A percentile compares a stretch with the other conserved stretches of the same genome.
Conservation (phyloP, 352 stramenopile species). For the Peronospora destructor region DNA sequence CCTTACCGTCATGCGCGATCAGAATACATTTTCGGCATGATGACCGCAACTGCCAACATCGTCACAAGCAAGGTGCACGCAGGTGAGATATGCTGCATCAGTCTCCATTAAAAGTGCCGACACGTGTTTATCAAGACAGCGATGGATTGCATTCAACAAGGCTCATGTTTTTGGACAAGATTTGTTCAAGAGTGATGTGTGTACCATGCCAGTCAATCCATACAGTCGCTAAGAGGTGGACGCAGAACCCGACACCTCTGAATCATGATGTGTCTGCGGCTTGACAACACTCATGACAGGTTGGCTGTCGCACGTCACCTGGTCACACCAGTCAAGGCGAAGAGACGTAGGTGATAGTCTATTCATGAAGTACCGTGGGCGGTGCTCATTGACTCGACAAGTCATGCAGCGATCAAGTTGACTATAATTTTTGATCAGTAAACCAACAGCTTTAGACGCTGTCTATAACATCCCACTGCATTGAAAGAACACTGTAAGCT, state of each 20-base stretch:
- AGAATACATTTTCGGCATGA: constrained; percentile 7
- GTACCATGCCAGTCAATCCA: neutral
- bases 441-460: neutral
- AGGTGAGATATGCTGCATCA: neutral
- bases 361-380: constrained; percentile 6
- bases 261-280: constrained; percentile 12
- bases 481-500: too few relatives aligned
- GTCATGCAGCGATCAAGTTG: neutral
- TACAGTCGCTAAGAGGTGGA: constrained; percentile 10
- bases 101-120: neutral
- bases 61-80: neutral
- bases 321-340: constrained; percentile 22
- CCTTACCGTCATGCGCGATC: neutral
- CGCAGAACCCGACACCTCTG: neutral
- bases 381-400: constrained; percentile 13
- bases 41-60: constrained; percentile 1
- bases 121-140: neutral
- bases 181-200: neutral
- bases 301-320: constrained; percentile 10
- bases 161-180: constrained; percentile 8
- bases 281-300: constrained; percentile 25
- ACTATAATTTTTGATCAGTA: neutral
- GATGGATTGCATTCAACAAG: constrained; percentile 18
- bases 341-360: constrained; percentile 19
- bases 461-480: too few relatives aligned